Base-by-base conservation (phyloP, 192 early-diverging fungal genomes). In the Coemansia sp. region DNA sequence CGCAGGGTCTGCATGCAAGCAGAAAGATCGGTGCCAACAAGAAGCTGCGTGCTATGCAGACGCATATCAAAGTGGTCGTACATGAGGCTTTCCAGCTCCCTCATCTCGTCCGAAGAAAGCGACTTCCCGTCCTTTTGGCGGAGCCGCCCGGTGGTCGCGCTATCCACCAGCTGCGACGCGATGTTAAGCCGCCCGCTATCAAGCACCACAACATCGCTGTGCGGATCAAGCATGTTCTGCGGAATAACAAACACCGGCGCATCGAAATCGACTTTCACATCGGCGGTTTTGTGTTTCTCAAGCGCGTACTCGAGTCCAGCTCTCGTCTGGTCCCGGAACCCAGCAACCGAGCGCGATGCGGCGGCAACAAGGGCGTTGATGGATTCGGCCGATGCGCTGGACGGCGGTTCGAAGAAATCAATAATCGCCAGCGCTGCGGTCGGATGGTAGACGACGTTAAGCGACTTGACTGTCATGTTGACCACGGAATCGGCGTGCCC, bases 191-290 rank as follows among this genome's bases (percentile, higher is more conserved):
- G 93, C 58, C 98, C 98, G 18, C 92, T 92, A 75, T 99, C 96
- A 18, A 99, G 72, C 3, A 97, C 92, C 15, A 94, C 84, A 6
- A 95, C 91, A 57, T 86, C 76, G 16, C 90, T 74, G 53, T 89
- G 75, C 41, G 75, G 70, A 40, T 81, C 73, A 6, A 79, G 74
- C 38, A 81, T 86, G 72, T 87, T 83, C 67, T 91, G 87, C 1
- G 95, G 96, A 23, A 99, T 85, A 16, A 97, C 85, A 83, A 99
- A 89, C 50, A 98, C 92, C 3, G 98, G 98, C 5, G 98, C 98
- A 69, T 96, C 94, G 78, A 96, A 89, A 65, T 99, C 96, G n/a
- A 99, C 87, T 49, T 91, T 88, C 10, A 98, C 77, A 79, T 97
- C 94, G 3, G 95, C 68, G 3, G 95, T 94, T 57, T 92, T 95